Conservation (phyloP, 2,329 filamentous ascomycete genomes). For the Claviceps humidiphila region DNA sequence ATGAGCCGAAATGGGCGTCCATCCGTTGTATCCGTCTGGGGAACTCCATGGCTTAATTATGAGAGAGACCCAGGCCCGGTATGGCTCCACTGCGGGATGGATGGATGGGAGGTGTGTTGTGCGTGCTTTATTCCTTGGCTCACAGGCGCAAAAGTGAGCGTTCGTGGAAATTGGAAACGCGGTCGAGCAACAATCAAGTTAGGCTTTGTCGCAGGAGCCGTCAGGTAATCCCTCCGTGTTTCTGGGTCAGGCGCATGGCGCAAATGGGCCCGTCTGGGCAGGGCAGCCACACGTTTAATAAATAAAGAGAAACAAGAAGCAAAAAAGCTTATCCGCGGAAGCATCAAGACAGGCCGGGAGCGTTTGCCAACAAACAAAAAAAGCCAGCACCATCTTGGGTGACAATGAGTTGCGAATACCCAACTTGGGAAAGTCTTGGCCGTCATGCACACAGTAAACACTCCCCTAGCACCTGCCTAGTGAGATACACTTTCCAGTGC, state of each 20-base stretch:
- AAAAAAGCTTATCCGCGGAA: not conserved
- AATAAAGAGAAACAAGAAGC: not conserved
- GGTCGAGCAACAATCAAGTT: not conserved
- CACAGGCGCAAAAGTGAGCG: not conserved
- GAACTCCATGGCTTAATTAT: not conserved
- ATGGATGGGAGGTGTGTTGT: not conserved
- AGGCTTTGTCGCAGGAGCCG: not conserved
- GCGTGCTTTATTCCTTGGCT: not conserved
- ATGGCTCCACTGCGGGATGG: constrained; percentile 3
- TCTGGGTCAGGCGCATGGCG: not conserved
- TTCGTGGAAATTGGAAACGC: not conserved
- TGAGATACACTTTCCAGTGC: not conserved
- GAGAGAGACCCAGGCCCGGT: not conserved
- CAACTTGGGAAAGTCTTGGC: not conserved
- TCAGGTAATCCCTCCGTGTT: not conserved
- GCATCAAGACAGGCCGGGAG: not conserved
- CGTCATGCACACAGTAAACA: not conserved
- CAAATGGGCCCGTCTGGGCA: not conserved
- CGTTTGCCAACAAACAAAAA: not conserved
- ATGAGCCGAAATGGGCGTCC: not conserved
- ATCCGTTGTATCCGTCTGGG: constrained; percentile 1
- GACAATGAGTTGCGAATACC: not conserved
- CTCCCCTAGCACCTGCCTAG: too few relatives aligned
- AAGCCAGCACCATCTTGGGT: not conserved
- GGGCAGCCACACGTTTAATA: not conserved